Evolutionary conservation across 768 basidiomycete genomes (phyloP), one percentile per base, ranked within the genome.

Genomic region (Lactarius indigo): DNA sequence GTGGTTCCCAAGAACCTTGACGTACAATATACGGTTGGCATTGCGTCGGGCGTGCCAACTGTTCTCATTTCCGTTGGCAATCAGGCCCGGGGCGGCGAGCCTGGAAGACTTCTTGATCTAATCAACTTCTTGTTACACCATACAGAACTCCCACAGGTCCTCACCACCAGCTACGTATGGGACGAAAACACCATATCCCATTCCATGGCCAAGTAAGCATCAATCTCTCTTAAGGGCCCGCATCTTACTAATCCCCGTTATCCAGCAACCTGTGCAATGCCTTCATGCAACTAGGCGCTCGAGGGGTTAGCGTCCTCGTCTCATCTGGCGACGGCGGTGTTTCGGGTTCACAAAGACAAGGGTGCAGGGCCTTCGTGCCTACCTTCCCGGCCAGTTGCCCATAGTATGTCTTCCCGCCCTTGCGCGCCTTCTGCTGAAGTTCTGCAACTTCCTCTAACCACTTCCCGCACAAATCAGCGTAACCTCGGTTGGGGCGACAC

Each of bases 291-390:
- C 75, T 80, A 23, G 77, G 77, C 52, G 76, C 76, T 13, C 76
- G 75, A 52, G 78, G 79, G 17, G 71, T 73, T 9, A 78, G 77
- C 30, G 72, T 79, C 65, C 68, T 80, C n/a, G 78, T 78, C 73
- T 73, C 76, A 0, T 78, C 79, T 6, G 79, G 79, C 41, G 78
- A 79, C 64, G 77, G 76, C 35, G 78, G 78, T 64, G 78, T 78
- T 52, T 74, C 74, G 13, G 78, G 77, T 23, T 72, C 72, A 9
- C 74, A 75, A 59, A 52, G n/a, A 66, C 56, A 57, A 62, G 12
- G 35, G 13, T 78, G 78, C 74, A 72, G 63, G 17, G 73, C 64
- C 35, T 80, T 79, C 71, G 61, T 76, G 10, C 74, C 76, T 3
- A 75, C 76, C 4, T 78, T 79, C 75, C 78, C 78, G 1, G 73